Evolutionary conservation across 306 rosid genomes (phyloP).

Genomic region (Quercus alba): DNA sequence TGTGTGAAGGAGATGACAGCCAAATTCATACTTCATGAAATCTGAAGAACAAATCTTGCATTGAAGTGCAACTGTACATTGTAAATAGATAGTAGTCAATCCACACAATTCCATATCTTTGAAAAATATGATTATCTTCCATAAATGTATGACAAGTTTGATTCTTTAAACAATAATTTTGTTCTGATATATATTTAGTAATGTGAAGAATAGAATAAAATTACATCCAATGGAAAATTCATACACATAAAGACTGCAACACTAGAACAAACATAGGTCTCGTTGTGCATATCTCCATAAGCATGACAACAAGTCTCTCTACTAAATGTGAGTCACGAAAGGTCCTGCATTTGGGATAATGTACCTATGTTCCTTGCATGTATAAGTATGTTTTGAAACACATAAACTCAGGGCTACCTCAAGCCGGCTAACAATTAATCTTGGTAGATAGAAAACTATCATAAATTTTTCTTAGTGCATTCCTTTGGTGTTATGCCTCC

Average conservation of each 20-base stretch:
- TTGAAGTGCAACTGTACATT: conserved; percentile 3
- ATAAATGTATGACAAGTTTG: neutral
- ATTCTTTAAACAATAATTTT: neutral
- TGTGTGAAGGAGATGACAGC: conserved; percentile 5
- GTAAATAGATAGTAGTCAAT: neutral
- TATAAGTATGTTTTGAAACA: too few relatives aligned
- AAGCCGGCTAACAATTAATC: too few relatives aligned
- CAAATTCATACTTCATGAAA: conserved; percentile 29
- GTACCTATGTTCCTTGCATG: too few relatives aligned
- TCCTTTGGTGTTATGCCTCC: neutral
- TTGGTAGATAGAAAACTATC: neutral
- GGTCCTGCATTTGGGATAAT: neutral
- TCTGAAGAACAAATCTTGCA: neutral
- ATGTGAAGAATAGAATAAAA: neutral
- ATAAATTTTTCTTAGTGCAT: neutral
- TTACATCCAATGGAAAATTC: neutral
- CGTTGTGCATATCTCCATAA: neutral
- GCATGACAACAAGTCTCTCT: neutral
- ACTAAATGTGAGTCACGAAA: neutral
- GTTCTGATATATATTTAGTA: too few relatives aligned
- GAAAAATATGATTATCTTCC: neutral
- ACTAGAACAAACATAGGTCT: neutral
- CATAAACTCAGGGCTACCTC: too few relatives aligned
- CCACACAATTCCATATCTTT: neutral
- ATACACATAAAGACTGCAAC: neutral